These are phyloP conservation scores for Naganishia kalamii DNA, from an alignment of 768 basidiomycete species.

Conservation along the genomic window DNA sequence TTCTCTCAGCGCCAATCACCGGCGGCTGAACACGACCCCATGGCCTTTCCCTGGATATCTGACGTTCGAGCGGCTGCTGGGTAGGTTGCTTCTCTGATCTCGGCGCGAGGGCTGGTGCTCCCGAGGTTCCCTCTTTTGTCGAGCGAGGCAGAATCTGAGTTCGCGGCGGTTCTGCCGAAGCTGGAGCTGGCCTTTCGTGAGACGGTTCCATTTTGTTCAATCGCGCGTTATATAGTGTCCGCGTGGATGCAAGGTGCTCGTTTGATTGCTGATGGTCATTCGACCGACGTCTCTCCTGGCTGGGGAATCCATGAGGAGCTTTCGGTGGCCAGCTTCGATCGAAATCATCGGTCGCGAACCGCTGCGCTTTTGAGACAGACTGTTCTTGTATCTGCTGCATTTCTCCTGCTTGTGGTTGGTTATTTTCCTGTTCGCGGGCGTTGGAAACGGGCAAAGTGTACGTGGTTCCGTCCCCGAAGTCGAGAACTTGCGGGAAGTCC, in stretches of 20 bases:
- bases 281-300: constrained; percentile 4
- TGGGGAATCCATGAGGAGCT: constrained; percentile 31
- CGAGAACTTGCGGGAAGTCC: constrained; percentile 79
- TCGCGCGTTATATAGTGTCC: constrained; percentile 83
- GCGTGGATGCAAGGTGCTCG: constrained; percentile 1
- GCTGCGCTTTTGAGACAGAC: constrained; percentile 74
- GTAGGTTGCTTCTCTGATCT: neutral
- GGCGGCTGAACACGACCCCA: constrained; percentile 11
- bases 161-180: constrained; percentile 10
- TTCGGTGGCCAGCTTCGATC: constrained; percentile 93
- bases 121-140: neutral
- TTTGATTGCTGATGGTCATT: neutral
- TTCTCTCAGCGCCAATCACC: neutral
- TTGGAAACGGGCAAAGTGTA: constrained; percentile 59
- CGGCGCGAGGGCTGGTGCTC: neutral
- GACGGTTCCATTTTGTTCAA: constrained; percentile 82
- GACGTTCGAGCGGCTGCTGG: constrained; percentile 2
- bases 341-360: constrained; percentile 79
- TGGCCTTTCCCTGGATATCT: neutral
- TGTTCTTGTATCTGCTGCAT: constrained; percentile 33
- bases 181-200: neutral
- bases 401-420: constrained; percentile 8
- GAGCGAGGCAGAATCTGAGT: constrained; percentile 8
- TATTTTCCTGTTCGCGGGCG: constrained; percentile 1
- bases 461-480: constrained; percentile 90